Evolutionary conservation across 306 rosid genomes (phyloP).

Genomic region (Dryas alaskensis): DNA sequence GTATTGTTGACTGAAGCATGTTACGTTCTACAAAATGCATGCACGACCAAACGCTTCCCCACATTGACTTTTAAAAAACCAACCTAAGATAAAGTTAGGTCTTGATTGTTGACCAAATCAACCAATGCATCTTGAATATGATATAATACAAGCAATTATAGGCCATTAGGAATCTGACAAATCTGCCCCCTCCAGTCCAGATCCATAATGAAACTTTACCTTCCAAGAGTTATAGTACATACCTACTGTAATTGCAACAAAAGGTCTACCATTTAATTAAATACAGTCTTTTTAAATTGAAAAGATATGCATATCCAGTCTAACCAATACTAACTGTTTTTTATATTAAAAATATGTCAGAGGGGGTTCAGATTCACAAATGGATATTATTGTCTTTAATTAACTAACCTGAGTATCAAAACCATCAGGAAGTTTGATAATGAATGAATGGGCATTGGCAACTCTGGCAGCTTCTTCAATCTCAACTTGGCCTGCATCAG

Average conservation of each 20-base stretch:
- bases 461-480: slow-evolving; percentile 98
- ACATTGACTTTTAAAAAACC: slow-evolving; percentile 42
- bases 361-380: neutral
- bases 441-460: slow-evolving; percentile 94
- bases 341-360: neutral
- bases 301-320: too few relatives aligned
- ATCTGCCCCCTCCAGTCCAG: slow-evolving; percentile 37
- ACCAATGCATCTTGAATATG: slow-evolving; percentile 22
- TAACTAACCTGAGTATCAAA: slow-evolving; percentile 87
- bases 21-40: slow-evolving; percentile 52
- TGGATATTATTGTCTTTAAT: neutral
- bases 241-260: neutral
- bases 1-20: slow-evolving; percentile 74
- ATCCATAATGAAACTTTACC: slow-evolving; percentile 33
- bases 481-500: slow-evolving; percentile 88
- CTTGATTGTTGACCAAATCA: slow-evolving; percentile 55
- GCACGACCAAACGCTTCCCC: slow-evolving; percentile 47
- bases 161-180: slow-evolving; percentile 23
- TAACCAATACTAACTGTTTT: neutral
- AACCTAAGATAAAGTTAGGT: slow-evolving; percentile 25
- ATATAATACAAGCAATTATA: slow-evolving; percentile 16
- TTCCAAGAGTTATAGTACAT: slow-evolving; percentile 9
- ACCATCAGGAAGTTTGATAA: slow-evolving; percentile 86
- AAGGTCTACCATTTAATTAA: neutral
- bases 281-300: too few relatives aligned